Evolutionary conservation across 208 protist genomes (phyloP).

Genomic region (Angomonas desouzai): DNA sequence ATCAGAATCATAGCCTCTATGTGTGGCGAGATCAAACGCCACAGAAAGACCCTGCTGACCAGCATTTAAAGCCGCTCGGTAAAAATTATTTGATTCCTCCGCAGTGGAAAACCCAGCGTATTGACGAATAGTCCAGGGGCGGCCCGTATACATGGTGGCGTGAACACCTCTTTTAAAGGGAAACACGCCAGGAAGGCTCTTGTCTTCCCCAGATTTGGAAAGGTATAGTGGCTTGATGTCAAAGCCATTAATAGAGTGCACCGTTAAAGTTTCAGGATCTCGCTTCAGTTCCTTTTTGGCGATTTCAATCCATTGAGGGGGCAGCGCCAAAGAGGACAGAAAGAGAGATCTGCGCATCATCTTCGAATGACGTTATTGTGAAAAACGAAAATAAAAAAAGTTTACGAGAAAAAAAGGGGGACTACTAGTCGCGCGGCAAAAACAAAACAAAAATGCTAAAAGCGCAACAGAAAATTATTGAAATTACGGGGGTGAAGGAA

Average conservation of each 20-base stretch:
- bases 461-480: too few species aligned
- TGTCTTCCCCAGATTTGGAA: conserved; percentile 19
- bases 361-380: conserved; percentile 8
- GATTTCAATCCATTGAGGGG: conserved; percentile 53
- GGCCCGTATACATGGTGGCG: conserved; percentile 93
- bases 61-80: conserved; percentile 79
- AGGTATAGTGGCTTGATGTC: conserved; percentile 90
- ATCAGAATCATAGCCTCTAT: conserved; percentile 96
- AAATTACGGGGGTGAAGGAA: too few species aligned
- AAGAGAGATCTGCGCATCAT: conserved; percentile 75
- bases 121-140: conserved; percentile 96
- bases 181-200: conserved; percentile 70
- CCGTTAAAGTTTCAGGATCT: conserved; percentile 41
- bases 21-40: conserved; percentile 96
- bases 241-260: conserved; percentile 72
- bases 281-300: conserved; percentile 86
- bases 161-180: conserved; percentile 94
- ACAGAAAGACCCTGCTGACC: conserved; percentile 95
- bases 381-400: conserved; percentile 16
- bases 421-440: too few species aligned
- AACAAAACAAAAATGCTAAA: too few species aligned
- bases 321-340: conserved; percentile 22
- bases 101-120: conserved; percentile 94
- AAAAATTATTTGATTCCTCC: conserved; percentile 96
- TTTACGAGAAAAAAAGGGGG: conserved; percentile 8